Evolutionary conservation across 441 rosid genomes (phyloP), one percentile per base, ranked within the genome.

Genomic region (Gossypium schwendimanii): DNA sequence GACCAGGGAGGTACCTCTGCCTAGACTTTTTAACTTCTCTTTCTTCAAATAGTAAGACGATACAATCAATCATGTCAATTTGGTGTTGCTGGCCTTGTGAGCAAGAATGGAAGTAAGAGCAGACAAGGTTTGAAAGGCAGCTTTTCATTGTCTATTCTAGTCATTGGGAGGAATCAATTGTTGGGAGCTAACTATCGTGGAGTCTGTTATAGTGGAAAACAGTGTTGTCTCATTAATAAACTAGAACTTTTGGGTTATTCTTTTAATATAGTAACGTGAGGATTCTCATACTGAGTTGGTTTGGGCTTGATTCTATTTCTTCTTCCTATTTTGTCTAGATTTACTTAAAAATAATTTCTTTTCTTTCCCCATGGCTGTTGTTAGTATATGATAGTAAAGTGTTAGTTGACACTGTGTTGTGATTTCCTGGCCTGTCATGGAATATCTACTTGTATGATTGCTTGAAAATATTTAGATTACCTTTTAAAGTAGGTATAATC

Each of bases 161-260:
- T 20, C 39, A 20, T 28, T 9, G 31, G 17, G 55, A 24, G 57
- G 58, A 67, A 24, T 8, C 20, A 26, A 26, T 26, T 39, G 58
- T 67, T 67, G 70, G 24, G 58, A 26, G 28, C 58, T 23, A 65
- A 24, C 39, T 49, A 12, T 64, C 69, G 44, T 47, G 70, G 70
- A 24, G 33, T 66, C 70, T 66, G 36, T 47, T 50, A 26, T 10
- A 49, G 55, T 49, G 58, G 18, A 26, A 67, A 36, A 31, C n/a
- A 50, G 9, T 67, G 58, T 47, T 49, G 59, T 67, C 60, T 52
- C n/a, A 17, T 68, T 50, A 50, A 65, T 24, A 14, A 23, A 23
- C 55, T 36, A 24, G 7, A 23, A 14, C n/a, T 3, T 65, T 20
- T 41, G 31, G 17, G 33, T 24, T 36, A 23, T 23, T 41, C 53